Base-by-base conservation (phyloP, 371 early-diverging fungal species). In the Fennellomyces sp. region DNA sequence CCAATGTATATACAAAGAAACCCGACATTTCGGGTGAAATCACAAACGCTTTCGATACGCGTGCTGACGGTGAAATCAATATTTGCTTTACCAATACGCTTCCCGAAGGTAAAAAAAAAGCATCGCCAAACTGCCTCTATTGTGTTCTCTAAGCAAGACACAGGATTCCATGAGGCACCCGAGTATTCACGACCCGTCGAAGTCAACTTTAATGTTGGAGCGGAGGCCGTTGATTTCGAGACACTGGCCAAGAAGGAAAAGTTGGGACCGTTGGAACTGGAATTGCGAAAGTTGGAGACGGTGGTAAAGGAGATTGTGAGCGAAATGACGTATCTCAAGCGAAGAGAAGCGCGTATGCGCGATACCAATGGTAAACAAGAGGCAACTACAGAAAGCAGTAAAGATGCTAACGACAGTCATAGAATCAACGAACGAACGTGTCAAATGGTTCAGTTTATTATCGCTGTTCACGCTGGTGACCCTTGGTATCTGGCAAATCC, bases 81-180 rank as follows among this genome's bases (percentile, higher is more conserved):
- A 87, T 91, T 53, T 97, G 97, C 70, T 92, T 97, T 79, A 88
- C 86, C 28, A 95, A 95, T 69, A 68, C 79, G 28, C 81, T 95
- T n/a, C 72, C 82, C 47, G 74, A 80, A 31, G 92, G 94, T 82
- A 82, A 65, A 36, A 13, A 28, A n/a, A 21, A 27, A 12, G 29
- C n/a, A n/a, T n/a, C n/a, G n/a, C n/a, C n/a, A n/a, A 12, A 17
- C 5, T 4, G 8, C 25, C 7, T 13, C n/a, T 25, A 42, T 42
- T 49, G 5, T 36, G n/a, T n/a, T n/a, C n/a, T n/a, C n/a, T n/a
- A n/a, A n/a, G n/a, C n/a, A n/a, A n/a, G n/a, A n/a, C 17, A 12
- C 67, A 89, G 91, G 85, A 17, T 78, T 83, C 69, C 66, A 84
- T 26, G 83, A 87, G 26, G 73, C 78, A 15, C 70, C 85, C 26